These are phyloP conservation scores for Carex cristatella DNA, from an alignment of 176 grass and related monocot species.

Conservation along the genomic window DNA sequence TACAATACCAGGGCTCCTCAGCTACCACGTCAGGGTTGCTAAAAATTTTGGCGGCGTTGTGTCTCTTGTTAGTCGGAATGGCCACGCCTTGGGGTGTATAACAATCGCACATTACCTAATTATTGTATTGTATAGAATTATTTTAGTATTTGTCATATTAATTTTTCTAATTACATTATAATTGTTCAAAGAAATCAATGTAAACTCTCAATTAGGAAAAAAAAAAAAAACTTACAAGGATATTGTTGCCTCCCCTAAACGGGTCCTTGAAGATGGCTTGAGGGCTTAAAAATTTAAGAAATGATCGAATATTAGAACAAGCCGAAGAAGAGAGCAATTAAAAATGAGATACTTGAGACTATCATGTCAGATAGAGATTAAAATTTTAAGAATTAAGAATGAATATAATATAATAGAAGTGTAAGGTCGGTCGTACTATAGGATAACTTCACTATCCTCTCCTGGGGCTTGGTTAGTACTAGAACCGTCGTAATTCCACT, in stretches of 20 bases:
- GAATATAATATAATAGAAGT: background rate
- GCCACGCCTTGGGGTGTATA: slow-evolving; percentile 79
- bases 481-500: slow-evolving; percentile 95
- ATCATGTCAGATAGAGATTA: background rate
- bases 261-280: slow-evolving; percentile 97
- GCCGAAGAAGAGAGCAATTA: slow-evolving; percentile 7
- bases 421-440: slow-evolving; percentile 61
- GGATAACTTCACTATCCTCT: slow-evolving; percentile 95
- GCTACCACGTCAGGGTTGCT: slow-evolving; percentile 49
- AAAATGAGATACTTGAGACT: background rate
- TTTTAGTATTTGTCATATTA: too few species aligned
- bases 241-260: slow-evolving; percentile 90
- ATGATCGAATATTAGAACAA: background rate
- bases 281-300: slow-evolving; percentile 40
- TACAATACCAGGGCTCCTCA: slow-evolving; percentile 69
- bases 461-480: slow-evolving; percentile 95
- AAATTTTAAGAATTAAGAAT: too few species aligned
- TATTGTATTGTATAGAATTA: too few species aligned
- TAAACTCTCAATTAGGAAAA: background rate
- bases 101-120: slow-evolving; percentile 88
- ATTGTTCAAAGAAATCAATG: too few species aligned
- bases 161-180: too few species aligned
- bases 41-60: slow-evolving; percentile 76
- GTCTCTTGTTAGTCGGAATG: slow-evolving; percentile 82
- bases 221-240: slow-evolving; percentile 53